Evolutionary conservation across 352 stramenopile species (phyloP), one percentile per base, ranked within the genome.

Genomic region (Phytophthora constricta): DNA sequence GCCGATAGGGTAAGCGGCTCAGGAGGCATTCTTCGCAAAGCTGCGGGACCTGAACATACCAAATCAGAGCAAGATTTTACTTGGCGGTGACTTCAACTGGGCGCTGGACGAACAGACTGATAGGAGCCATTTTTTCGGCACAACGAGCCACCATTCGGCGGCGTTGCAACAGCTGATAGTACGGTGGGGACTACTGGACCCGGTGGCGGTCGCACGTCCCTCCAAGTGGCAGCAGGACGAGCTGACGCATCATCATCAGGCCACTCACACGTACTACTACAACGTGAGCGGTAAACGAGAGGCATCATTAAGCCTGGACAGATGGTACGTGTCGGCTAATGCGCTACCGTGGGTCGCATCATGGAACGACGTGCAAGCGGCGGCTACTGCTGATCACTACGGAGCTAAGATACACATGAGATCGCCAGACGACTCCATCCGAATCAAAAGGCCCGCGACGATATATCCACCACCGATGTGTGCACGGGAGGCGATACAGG

Each of bases 321-420:
- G 49, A 11, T 56, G 31, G 31, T 56, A 56, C 5, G n/a, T 47
- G 19, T 80, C 81, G 65, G 75, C 83, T 42, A 80, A 62, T 8
- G 79, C 23, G 43, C 80, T 74, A 51, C 69, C 70, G 49, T 82
- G 61, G 59, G 66, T 77, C 34, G 72, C 68, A 59, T 66, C 62
- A 33, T 84, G 76, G 77, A 70, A 90, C 23, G 5, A 22, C 5
- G 34, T 58, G 5, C 8, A 48, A 17, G 3, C 22, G 22, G 50
- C 31, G 10, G 17, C 20, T 16, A 46, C 33, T 8, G 1, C 50
- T 1, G 50, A 58, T 10, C 50, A 58, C 17, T 9, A 26, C 2
- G 50, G 34, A 4, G 22, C 23, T 0, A 58, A 58, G 9, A 10
- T 58, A n/a, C 50, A 58, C 37, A 9, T 58, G 14, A 2, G 33